Percentiles rank a stretch among this genome's conserved stretches.
Evolutionary conservation across 257 asterid genomes (phyloP).

Genomic region (Jacaranda mimosifolia): DNA sequence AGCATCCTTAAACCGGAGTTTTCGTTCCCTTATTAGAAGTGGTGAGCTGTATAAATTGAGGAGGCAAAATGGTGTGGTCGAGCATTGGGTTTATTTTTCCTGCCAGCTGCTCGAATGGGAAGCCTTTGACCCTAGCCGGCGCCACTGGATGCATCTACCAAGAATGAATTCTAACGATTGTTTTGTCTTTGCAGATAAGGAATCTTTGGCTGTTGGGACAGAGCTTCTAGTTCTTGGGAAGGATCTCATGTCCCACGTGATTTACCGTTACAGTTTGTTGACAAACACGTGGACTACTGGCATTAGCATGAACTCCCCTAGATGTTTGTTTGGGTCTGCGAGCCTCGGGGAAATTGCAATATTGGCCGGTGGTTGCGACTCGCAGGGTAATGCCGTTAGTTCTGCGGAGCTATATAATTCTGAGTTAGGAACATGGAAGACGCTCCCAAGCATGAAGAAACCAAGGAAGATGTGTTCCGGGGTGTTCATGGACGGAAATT

Average conservation of each 20-base stretch:
- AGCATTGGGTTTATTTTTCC: conserved; percentile 75
- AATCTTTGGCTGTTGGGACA: conserved; percentile 93
- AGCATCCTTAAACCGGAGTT: conserved; percentile 61
- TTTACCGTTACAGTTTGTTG: conserved; percentile 80
- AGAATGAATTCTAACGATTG: conserved; percentile 76
- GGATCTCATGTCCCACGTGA: conserved; percentile 76
- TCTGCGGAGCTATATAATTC: conserved; percentile 76
- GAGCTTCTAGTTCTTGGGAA: conserved; percentile 92
- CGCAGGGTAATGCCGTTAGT: conserved; percentile 42
- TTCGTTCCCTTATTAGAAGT: conserved; percentile 60
- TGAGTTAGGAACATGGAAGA: conserved; percentile 58
- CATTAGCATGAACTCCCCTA: conserved; percentile 54
- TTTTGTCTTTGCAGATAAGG: conserved; percentile 79
- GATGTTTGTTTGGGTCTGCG: conserved; percentile 86
- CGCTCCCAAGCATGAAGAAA: conserved; percentile 76
- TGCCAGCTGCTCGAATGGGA: conserved; percentile 73
- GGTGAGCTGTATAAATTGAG: conserved; percentile 62
- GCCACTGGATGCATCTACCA: conserved; percentile 68
- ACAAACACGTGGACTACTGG: conserved; percentile 65
- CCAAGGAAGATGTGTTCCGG: conserved; percentile 91
- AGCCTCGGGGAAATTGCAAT: conserved; percentile 86
- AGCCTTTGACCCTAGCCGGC: conserved; percentile 64
- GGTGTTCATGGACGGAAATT: conserved; percentile 78
- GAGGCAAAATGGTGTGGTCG: conserved; percentile 62
- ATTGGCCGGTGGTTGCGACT: conserved; percentile 90